Evolutionary conservation across 805 yeast species (phyloP), one percentile per base, ranked within the genome.

Genomic region (Suhomyces kilbournensis): DNA sequence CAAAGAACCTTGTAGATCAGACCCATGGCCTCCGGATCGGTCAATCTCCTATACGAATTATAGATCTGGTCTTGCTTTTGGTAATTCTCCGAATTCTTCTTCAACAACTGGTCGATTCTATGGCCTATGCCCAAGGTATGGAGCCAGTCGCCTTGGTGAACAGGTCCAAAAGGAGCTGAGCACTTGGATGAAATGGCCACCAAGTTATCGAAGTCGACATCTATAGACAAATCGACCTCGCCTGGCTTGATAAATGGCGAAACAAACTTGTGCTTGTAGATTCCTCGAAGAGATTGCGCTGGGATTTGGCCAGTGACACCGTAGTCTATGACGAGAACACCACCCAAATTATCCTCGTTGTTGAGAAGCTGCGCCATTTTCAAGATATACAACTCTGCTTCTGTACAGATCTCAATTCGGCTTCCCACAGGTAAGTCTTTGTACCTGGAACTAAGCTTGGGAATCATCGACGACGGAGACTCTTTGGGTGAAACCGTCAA

Each of bases 241-340:
- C 96, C 96, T 0, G 94, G 94, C 12, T 76, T 75, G n/a, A 66
- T 73, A 53, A 88, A 85, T 1, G 96, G 96, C 20, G 85, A 81
- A 0, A 86, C 92, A 60, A 89, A 79, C 58, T 81, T 79, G 65
- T 90, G 96, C 56, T 82, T 72, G 58, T 79, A 76, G 55, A 90
- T 88, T 0, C 90, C 96, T 32, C 96, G 74, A 34, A 90, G 73
- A 0, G 91, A 76, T 59, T 85, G 82, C n/a, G 80, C 78, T 2
- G 96, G 96, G 12, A 87, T 74, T 0, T 81, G 79, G 2, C 69
- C 67, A 7, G 74, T 70, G 3, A 86, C 80, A 0, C 96, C 96
- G 61, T 90, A 90, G 68, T 90, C 96, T n/a, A 88, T 77, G 17
- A 88, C 74, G 35, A 90, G 70, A 0, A 86, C 87, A 0, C 86